Evolutionary conservation across 805 yeast species (phyloP), one percentile per base, ranked within the genome.

Genomic region (Yarrowia divulgata): DNA sequence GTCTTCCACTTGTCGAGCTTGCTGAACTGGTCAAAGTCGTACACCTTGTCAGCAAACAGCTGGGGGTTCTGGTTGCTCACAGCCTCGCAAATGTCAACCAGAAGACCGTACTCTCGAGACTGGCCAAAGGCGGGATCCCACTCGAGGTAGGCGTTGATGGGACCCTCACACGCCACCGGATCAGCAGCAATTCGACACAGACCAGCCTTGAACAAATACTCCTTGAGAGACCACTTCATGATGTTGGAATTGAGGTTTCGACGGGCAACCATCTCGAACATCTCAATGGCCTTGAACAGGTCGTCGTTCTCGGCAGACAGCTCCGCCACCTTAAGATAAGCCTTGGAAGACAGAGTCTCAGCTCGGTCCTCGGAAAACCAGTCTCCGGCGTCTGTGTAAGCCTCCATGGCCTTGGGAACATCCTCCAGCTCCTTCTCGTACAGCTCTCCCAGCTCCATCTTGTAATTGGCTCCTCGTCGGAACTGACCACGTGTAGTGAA

Each of bases 291-390:
- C 71, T 85, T 86, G 29, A 84, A 77, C 77, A 90, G 93, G 70
- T 90, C 85, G n/a, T 88, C 93, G 69, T 84, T 84, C 70, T 89
- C 79, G 18, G 97, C 97, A 68, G 88, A 84, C 73, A 95, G 82
- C 76, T 95, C 98, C 1, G 98, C 98, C 72, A 93, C 90, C 78
- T 92, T 92, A 72, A 94, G 81, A 73, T 85, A 90, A 32, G 96
- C 93, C 81, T 95, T 95, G 79, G 88, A 93, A 34, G 97, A 87
- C 69, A 94, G 77, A 9, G 98, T 97, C 72, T 89, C 90, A 0
- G 98, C 98, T 70, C 92, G 93, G 79, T 95, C 99, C 71, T 94
- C 91, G 69, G 87, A 85, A 77, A 90, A 93, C 93, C 97, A 95
- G 75, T 95, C 98, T 49, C 97, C 97, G 12, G 99, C 97, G 74